Evolutionary conservation across 345 rosid species (phyloP).

Genomic region (Psidium guajava): DNA sequence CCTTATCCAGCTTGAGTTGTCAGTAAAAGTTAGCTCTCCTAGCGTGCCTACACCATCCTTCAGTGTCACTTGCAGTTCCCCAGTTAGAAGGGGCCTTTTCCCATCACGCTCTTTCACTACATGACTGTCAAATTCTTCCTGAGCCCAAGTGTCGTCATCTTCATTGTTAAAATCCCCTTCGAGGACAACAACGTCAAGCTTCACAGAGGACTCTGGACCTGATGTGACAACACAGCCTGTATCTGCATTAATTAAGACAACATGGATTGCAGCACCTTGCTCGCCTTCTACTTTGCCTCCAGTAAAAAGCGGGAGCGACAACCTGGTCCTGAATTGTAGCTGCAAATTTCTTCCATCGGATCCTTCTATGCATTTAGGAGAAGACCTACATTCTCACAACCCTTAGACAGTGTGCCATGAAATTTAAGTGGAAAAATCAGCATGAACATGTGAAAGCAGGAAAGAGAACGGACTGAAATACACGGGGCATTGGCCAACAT

Average conservation of each 20-base stretch:
- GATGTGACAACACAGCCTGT: slow-evolving; percentile 58
- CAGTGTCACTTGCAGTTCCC: slow-evolving; percentile 75
- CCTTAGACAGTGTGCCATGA: not conserved
- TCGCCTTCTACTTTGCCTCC: slow-evolving; percentile 99
- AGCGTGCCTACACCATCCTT: slow-evolving; percentile 91
- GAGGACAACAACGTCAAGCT: slow-evolving; percentile 78
- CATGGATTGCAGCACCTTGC: slow-evolving; percentile 82
- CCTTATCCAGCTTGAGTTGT: slow-evolving; percentile 97
- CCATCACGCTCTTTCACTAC: slow-evolving; percentile 95
- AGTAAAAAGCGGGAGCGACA: slow-evolving; percentile 86
- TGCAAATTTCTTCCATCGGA: slow-evolving; percentile 72
- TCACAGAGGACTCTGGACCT: slow-evolving; percentile 69
- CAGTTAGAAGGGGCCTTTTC: slow-evolving; percentile 82
- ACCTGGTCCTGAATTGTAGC: slow-evolving; percentile 70
- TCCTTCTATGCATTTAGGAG: slow-evolving; percentile 75
- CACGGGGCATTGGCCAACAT: not conserved
- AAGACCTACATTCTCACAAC: slow-evolving; percentile 36
- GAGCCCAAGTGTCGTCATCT: slow-evolving; percentile 68
- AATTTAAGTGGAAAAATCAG: not conserved
- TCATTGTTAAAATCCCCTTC: slow-evolving; percentile 95
- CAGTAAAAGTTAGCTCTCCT: slow-evolving; percentile 91
- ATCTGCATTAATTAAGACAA: slow-evolving; percentile 52
- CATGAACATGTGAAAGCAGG: not conserved
- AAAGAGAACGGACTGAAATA: not conserved
- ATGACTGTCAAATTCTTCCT: slow-evolving; percentile 79